A percentile compares a stretch with the other conserved stretches of the same genome.
phyloP scores from a whole-genome alignment of 2,329 filamentous ascomycete species.

The Penicillium sclerotiorum region DNA sequence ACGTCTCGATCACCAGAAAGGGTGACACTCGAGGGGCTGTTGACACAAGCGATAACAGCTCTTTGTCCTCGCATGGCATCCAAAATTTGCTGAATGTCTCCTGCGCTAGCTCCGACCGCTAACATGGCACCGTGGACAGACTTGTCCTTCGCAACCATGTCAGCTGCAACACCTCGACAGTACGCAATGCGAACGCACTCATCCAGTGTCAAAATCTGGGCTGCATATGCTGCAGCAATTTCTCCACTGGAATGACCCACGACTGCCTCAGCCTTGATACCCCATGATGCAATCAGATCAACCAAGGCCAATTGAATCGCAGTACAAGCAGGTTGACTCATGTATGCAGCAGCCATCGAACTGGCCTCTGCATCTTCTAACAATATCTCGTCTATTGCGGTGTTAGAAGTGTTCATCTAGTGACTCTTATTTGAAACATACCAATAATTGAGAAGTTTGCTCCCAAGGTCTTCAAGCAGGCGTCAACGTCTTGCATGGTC shows the following conservation, averaged over 20 bases:
- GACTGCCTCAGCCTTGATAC: constrained; percentile 26
- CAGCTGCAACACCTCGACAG: constrained; percentile 25
- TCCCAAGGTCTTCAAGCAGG: constrained; percentile 20
- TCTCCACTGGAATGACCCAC: constrained; percentile 38
- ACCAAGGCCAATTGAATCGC: constrained; percentile 36
- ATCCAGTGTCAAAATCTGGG: constrained; percentile 22
- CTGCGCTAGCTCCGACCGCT: constrained; percentile 26
- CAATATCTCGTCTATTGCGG: constrained; percentile 22
- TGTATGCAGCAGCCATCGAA: constrained; percentile 29
- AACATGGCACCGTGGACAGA: constrained; percentile 29
- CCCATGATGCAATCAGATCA: constrained; percentile 31
- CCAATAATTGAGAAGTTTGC: constrained; percentile 28
- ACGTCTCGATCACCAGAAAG: constrained; percentile 26
- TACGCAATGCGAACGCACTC: constrained; percentile 30
- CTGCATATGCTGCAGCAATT: constrained; percentile 37
- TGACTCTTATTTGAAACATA: constrained; percentile 1
- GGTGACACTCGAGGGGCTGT: constrained; percentile 29
- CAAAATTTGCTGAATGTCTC: constrained; percentile 21
- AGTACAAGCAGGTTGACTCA: constrained; percentile 34
- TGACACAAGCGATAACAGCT: constrained; percentile 29
- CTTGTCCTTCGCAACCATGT: constrained; percentile 18
- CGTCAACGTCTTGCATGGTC: constrained; percentile 21
- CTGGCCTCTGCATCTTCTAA: constrained; percentile 15
- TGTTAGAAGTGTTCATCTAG: background rate
- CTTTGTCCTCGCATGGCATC: constrained; percentile 17